Evolutionary conservation across 116 monocot species (phyloP), one percentile per base, ranked within the genome.

Genomic region (Thalassia testudinum): DNA sequence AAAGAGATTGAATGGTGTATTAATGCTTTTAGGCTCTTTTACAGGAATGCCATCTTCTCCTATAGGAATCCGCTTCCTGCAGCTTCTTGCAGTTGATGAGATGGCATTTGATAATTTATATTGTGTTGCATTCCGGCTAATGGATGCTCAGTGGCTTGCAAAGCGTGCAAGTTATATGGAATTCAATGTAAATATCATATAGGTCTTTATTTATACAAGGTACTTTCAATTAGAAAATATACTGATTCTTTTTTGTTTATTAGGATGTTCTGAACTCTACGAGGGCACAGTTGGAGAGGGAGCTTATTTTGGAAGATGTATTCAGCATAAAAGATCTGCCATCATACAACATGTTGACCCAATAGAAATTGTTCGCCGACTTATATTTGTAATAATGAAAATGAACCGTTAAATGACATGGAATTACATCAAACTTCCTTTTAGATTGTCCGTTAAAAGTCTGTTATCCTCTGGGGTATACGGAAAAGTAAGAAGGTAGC

Each of bases 121-220:
- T 56, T 90, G 99, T 40, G 68, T 99, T 7, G 86, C 90, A 34
- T 90, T 99, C 60, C 62, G 55, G 50, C 52, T 90, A 68, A 63
- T 90, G 72, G 99, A 99, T 66, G 72, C 73, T 0, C 72, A 78
- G 51, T 90, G 90, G 99, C 85, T 99, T 43, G 82, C 82, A n/a
- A 90, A 66, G 56, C 61, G 64, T 64, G 76, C 76, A 5, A 70
- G 70, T 12, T 76, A 76, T 24, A 76, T 76, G 76, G 77, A 77
- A 25, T 77, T 77, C 37, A 77, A 77, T 57, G 76, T 63, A 65
- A 43, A 12, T 59, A 44, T 47, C 19, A 23, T 21, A 21, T 5
- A 12, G 1, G n/a, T n/a, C 17, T 40, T 38, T 27, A 30, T 49
- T 60, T 34, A 34, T 34, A 34, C 6, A 34, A 34, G 5, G n/a